Evolutionary conservation across 2,329 filamentous ascomycete species (phyloP), one percentile per base, ranked within the genome.

Genomic region (Monosporascus sp.): DNA sequence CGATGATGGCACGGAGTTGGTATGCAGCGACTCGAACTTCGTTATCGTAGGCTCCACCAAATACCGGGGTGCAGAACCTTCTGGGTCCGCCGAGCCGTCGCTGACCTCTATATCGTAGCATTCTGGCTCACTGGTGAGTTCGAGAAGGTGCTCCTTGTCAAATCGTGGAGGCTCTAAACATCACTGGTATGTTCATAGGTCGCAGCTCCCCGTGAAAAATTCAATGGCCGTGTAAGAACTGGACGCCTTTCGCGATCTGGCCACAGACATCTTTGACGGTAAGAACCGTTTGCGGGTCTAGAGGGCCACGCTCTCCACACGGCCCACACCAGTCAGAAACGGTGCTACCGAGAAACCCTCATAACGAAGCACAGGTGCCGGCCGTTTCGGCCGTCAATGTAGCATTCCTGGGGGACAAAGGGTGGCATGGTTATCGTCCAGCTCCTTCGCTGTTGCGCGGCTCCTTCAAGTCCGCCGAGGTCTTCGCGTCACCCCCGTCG

Each of bases 161-260:
- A 51, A 3, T 40, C 22, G 19, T 51, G 41, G 41, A 51, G 9
- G 9, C 41, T 19, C 26, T 24, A 7, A 47, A 14, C 8, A 17
- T 37, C 19, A 47, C 37, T 6, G 52, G 37, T 11, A 53, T 38
- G 38, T 53, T 56, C 16, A n/a, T 26, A 20, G 51, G 54, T 19
- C 45, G 37, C 7, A 53, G 7, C 24, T 50, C 54, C 14, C 49
- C 54, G 48, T 56, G 51, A 9, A 26, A 48, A 3, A 53, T 37
- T 5, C 43, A 31, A 7, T n/a, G n/a, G 6, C 7, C 8, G 19
- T 53, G 51, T 3, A 56, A 48, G 24, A 49, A 51, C n/a, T 24
- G 37, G 19, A 56, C 17, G 2, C 48, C 45, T 37, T 51, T n/a
- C n/a, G 38, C 38, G 4, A 44, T 47, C 24, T 51, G 51, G 7